A percentile compares a stretch with the other conserved stretches of the same genome.
Evolutionary conservation across 1,284 basidiomycete species (phyloP).

Genomic region (Ustilago trichophora): DNA sequence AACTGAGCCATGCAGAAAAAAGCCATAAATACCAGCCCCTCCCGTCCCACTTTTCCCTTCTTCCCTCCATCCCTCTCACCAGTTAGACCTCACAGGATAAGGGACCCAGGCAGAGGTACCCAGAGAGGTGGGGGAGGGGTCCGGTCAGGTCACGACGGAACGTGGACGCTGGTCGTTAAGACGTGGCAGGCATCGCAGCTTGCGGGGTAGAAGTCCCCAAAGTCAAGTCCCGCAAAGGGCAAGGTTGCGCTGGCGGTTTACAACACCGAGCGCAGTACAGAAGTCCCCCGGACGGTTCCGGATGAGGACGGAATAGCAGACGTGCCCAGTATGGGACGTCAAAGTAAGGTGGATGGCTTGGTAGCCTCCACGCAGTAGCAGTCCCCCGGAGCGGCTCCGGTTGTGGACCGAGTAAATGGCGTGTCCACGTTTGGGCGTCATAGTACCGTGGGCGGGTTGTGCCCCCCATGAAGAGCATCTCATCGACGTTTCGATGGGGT

Average conservation of each 20-base stretch:
- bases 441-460: too few relatives aligned
- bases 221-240: too few relatives aligned
- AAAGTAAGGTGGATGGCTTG: not conserved
- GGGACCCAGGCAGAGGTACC: not conserved
- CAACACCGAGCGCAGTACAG: not conserved
- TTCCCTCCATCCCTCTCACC: conserved; percentile 22
- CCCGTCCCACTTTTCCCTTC: conserved; percentile 1
- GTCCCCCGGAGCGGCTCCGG: conserved; percentile 1
- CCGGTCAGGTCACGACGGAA: conserved; percentile 9
- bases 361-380: not conserved
- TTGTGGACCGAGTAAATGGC: not conserved
- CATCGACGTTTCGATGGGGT: too few relatives aligned
- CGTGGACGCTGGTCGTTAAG: conserved; percentile 7
- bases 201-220: not conserved
- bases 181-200: too few relatives aligned
- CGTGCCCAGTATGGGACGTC: not conserved
- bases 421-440: not conserved
- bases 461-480: too few relatives aligned
- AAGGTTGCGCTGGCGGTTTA: not conserved
- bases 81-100: conserved; percentile 1
- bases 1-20: too few relatives aligned
- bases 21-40: conserved; percentile 20
- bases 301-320: not conserved
- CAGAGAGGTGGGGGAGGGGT: conserved; percentile 27
- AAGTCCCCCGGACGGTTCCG: not conserved